These are phyloP conservation scores for Phlebiopsis flavidoalba DNA, from an alignment of 768 basidiomycete species.

Conservation along the genomic window DNA sequence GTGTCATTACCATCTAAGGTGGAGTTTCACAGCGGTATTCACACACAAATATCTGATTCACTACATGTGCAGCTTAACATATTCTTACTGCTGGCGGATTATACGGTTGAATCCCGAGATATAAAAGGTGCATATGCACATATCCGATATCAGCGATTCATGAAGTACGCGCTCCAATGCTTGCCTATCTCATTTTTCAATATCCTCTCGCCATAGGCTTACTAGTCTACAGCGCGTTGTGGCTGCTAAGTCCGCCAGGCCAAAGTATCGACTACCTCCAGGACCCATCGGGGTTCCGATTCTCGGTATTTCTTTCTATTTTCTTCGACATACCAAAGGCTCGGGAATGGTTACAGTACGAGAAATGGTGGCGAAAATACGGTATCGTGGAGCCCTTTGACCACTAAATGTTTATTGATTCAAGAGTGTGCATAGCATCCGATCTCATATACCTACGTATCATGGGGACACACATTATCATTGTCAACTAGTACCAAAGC, in stretches of 20 bases:
- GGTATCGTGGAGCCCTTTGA: background rate
- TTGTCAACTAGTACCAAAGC: slow-evolving; percentile 19
- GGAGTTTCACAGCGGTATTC: background rate
- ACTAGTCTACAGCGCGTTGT: background rate
- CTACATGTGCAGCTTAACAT: no score
- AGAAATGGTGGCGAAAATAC: slow-evolving; percentile 13
- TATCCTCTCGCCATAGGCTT: background rate
- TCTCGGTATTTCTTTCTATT: slow-evolving; percentile 18
- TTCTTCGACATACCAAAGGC: slow-evolving; percentile 15
- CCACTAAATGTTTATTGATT: background rate
- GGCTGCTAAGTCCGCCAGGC: background rate
- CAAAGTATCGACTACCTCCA: slow-evolving; percentile 2
- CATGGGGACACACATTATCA: slow-evolving; percentile 22
- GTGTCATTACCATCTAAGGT: background rate
- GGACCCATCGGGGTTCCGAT: slow-evolving; percentile 13
- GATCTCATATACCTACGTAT: slow-evolving; percentile 3
- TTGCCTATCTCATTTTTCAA: background rate
- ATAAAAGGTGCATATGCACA: background rate
- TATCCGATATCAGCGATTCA: background rate
- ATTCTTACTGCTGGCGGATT: no score
- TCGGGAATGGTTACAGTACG: slow-evolving; percentile 11
- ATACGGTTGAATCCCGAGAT: background rate
- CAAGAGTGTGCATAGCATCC: background rate
- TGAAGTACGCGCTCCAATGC: background rate
- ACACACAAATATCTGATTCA: background rate